These are phyloP conservation scores for Fraxinus quadrangulata DNA, from an alignment of 257 asterid genomes.

Conservation along the genomic window DNA sequence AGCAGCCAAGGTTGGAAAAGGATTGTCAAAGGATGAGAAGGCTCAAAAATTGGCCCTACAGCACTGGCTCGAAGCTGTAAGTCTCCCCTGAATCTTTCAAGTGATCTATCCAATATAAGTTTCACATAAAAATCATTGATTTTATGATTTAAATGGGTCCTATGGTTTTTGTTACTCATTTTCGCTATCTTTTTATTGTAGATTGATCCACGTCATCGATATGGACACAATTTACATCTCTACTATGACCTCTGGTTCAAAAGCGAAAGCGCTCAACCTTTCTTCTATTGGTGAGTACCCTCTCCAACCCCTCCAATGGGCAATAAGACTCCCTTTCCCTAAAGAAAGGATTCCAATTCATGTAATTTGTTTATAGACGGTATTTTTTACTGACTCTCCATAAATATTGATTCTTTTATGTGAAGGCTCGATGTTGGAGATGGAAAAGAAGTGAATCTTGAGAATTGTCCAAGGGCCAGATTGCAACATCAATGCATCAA, in stretches of 20 bases:
- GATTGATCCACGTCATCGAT: conserved; percentile 99
- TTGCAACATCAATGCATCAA: conserved; percentile 83
- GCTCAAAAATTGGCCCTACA: conserved; percentile 90
- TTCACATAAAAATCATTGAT: background rate
- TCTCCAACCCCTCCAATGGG: background rate
- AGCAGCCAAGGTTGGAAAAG: conserved; percentile 98
- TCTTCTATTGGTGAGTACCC: conserved; percentile 85
- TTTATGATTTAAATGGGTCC: background rate
- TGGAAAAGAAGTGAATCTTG: conserved; percentile 83
- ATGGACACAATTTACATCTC: conserved; percentile 89
- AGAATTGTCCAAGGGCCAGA: conserved; percentile 69
- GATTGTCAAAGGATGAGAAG: conserved; percentile 90
- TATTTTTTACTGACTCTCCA: background rate
- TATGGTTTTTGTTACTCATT: background rate
- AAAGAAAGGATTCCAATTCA: background rate
- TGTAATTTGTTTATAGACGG: too few relatives aligned
- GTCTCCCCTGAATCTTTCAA: conserved; percentile 27
- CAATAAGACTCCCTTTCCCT: background rate
- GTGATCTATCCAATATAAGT: background rate
- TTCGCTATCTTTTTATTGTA: conserved; percentile 23
- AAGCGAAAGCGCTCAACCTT: conserved; percentile 87
- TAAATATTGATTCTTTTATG: background rate
- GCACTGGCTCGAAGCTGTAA: conserved; percentile 99
- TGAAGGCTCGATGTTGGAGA: conserved; percentile 95
- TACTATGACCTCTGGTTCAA: conserved; percentile 86